Conservation (phyloP, 345 rosid genomes). For the Citrus sp. region DNA sequence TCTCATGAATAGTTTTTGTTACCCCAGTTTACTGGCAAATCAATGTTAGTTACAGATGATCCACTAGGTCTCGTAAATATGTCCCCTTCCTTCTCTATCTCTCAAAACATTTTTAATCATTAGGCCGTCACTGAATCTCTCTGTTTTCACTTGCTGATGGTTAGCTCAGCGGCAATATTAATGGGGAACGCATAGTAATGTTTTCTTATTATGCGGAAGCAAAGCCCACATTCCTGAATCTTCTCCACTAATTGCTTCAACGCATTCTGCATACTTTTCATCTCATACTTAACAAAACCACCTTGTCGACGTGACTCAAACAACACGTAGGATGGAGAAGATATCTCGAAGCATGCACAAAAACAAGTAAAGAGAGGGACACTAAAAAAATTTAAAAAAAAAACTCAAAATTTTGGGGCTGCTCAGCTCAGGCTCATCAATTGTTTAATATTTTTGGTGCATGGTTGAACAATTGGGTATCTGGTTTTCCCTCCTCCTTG, state of each 20-base stretch:
- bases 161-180: neutral
- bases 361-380: neutral
- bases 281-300: neutral
- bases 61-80: too few relatives aligned
- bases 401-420: neutral
- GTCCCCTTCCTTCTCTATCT: neutral
- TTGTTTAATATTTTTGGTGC: neutral
- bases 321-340: neutral
- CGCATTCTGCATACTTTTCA: neutral
- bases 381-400: neutral
- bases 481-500: constrained; percentile 12
- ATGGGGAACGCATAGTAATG: neutral
- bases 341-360: neutral
- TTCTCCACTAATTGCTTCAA: neutral
- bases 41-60: too few relatives aligned
- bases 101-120: neutral
- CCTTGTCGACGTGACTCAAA: neutral
- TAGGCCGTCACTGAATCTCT: too few relatives aligned
- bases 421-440: neutral
- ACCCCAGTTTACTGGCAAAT: too few relatives aligned
- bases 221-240: neutral
- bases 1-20: too few relatives aligned
- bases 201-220: neutral
- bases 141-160: neutral
- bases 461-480: neutral